Conservation (phyloP, 179 eudicot species). For the Vitellaria paradoxa region DNA sequence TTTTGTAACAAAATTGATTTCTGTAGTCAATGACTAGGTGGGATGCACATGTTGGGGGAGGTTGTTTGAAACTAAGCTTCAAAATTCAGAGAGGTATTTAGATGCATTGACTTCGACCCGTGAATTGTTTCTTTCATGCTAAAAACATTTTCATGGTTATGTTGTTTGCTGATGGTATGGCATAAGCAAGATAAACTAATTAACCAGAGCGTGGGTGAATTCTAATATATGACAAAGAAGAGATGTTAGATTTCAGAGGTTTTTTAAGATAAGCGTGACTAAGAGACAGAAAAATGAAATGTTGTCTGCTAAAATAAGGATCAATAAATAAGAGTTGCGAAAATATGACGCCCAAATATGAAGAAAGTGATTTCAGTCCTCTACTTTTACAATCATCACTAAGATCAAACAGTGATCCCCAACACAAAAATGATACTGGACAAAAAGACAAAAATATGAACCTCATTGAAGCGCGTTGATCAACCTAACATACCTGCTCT, state of each 20-base stretch:
- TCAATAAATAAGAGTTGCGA: neutral
- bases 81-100: neutral
- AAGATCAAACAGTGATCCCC: neutral
- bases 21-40: neutral
- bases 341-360: neutral
- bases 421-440: no score
- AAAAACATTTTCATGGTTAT: neutral
- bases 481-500: conserved; percentile 57
- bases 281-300: neutral
- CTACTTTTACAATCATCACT: neutral
- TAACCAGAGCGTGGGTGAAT: conserved; percentile 1
- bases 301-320: neutral
- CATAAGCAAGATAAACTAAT: neutral
- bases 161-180: neutral
- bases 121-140: neutral
- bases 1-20: neutral
- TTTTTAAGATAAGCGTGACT: conserved; percentile 5
- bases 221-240: neutral
- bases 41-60: neutral
- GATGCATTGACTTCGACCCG: neutral
- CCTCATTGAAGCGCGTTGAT: neutral
- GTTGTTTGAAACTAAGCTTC: neutral
- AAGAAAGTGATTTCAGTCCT: neutral
- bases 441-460: neutral
- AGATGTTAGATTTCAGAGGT: neutral